phyloP scores from a whole-genome alignment of 805 yeast species.

The Priceomyces carsonii region DNA sequence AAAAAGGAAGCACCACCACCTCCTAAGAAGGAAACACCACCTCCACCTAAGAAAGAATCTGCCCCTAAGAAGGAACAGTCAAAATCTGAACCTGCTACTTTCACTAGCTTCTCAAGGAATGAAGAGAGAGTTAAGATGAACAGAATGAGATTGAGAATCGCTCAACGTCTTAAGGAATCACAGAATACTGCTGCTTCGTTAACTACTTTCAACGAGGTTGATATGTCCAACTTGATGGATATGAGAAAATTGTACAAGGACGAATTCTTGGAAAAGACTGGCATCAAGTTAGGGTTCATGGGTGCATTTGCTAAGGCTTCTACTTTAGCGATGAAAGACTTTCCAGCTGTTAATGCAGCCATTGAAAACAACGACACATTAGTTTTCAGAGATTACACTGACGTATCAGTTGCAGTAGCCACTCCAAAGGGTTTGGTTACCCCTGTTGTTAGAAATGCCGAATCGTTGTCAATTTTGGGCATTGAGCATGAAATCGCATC shows the following conservation, averaged over 20 bases:
- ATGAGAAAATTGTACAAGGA: slow-evolving; percentile 97
- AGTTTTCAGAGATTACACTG: slow-evolving; percentile 95
- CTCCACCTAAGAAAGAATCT: slow-evolving; percentile 28
- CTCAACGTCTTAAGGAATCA: slow-evolving; percentile 98
- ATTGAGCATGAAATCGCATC: slow-evolving; percentile 82
- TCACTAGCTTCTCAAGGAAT: slow-evolving; percentile 65
- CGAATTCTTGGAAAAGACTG: slow-evolving; percentile 90
- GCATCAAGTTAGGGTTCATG: slow-evolving; percentile 97
- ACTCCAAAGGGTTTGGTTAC: slow-evolving; percentile 99
- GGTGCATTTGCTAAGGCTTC: slow-evolving; percentile 96
- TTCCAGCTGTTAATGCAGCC: slow-evolving; percentile 94
- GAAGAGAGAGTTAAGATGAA: slow-evolving; percentile 97
- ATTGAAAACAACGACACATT: slow-evolving; percentile 90
- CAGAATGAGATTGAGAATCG: slow-evolving; percentile 98
- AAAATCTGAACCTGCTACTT: slow-evolving; percentile 36
- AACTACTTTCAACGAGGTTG: slow-evolving; percentile 97
- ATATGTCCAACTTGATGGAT: slow-evolving; percentile 88
- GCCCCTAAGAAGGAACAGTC: slow-evolving; percentile 26
- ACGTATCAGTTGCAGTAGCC: slow-evolving; percentile 95
- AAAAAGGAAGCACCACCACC: slow-evolving; percentile 19
- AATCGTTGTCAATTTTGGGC: slow-evolving; percentile 82
- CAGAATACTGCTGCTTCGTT: slow-evolving; percentile 98
- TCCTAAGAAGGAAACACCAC: slow-evolving; percentile 19
- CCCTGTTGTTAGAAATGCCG: slow-evolving; percentile 96
- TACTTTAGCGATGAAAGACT: slow-evolving; percentile 88